Evolutionary conservation across 1,284 basidiomycete species (phyloP).

Genomic region (Cutaneotrichosporon dermatis): DNA sequence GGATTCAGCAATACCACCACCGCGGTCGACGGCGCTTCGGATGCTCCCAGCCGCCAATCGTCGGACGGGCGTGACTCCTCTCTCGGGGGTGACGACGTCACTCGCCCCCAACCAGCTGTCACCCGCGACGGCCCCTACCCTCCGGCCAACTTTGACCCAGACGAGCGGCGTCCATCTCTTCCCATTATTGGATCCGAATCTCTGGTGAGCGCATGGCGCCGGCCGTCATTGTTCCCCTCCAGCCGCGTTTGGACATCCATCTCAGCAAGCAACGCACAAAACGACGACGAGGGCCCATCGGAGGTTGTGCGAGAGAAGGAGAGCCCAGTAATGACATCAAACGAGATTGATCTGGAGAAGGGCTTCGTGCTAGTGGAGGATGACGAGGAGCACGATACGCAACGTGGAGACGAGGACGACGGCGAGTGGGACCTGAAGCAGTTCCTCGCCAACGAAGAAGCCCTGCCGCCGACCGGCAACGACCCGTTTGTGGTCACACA

Average conservation of each 20-base stretch:
- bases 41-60: background rate
- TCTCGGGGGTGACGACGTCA: background rate
- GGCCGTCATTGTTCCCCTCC: background rate
- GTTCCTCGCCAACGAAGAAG: slow-evolving; percentile 29
- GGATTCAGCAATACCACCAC: background rate
- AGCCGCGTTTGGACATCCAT: too few species aligned
- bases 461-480: slow-evolving; percentile 14
- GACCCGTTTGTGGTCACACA: slow-evolving; percentile 25
- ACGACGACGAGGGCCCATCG: too few species aligned
- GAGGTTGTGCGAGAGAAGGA: too few species aligned
- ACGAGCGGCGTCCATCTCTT: slow-evolving; percentile 2
- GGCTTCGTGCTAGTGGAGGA: background rate
- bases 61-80: background rate
- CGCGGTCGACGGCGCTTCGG: background rate
- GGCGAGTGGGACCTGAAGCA: slow-evolving; percentile 38
- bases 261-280: too few species aligned
- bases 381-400: background rate
- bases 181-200: background rate
- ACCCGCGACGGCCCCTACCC: background rate
- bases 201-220: background rate
- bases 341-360: slow-evolving; percentile 13
- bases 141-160: background rate
- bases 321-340: background rate
- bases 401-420: slow-evolving; percentile 24
- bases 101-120: background rate